A percentile compares a stretch with the other conserved stretches of the same genome.
Evolutionary conservation across 2,329 filamentous ascomycete species (phyloP).

Genomic region (Aureobasidium mangrovei): DNA sequence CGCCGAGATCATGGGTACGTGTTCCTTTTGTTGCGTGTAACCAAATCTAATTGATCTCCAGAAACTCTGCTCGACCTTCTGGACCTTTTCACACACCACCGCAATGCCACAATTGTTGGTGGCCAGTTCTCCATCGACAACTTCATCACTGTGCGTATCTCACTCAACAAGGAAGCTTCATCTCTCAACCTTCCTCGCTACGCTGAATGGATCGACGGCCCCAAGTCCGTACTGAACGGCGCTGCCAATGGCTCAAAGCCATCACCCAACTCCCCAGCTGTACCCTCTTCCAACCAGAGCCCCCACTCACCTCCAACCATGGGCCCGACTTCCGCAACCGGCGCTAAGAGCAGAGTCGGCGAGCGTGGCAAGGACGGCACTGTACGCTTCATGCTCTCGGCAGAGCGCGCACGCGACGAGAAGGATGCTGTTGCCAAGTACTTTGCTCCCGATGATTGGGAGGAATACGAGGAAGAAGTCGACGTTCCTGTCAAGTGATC

Average conservation of each 20-base stretch:
- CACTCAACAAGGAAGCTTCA: constrained; percentile 73
- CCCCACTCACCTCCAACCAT: constrained; percentile 34
- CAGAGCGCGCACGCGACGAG: constrained; percentile 64
- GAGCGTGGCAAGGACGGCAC: constrained; percentile 57
- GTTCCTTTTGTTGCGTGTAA: constrained; percentile 5
- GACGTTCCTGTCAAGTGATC: constrained; percentile 36
- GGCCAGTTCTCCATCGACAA: constrained; percentile 61
- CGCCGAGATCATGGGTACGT: constrained; percentile 35
- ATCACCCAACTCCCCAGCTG: constrained; percentile 3
- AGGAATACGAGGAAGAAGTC: constrained; percentile 69
- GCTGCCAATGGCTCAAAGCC: constrained; percentile 24
- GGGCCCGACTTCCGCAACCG: constrained; percentile 25
- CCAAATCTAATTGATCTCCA: constrained; percentile 34
- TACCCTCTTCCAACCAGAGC: constrained; percentile 18
- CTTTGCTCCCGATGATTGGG: constrained; percentile 61
- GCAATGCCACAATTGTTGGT: constrained; percentile 64
- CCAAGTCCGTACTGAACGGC: constrained; percentile 28
- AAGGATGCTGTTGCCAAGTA: constrained; percentile 57
- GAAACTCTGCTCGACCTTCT: constrained; percentile 86
- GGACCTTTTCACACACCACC: constrained; percentile 84
- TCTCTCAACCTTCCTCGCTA: constrained; percentile 53
- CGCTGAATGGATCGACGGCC: constrained; percentile 39
- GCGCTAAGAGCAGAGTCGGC: constrained; percentile 24
- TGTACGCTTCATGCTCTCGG: constrained; percentile 81
- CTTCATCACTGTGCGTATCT: constrained; percentile 80